Conservation (phyloP, 352 stramenopile species). For the Elongisporangium senticosum region DNA sequence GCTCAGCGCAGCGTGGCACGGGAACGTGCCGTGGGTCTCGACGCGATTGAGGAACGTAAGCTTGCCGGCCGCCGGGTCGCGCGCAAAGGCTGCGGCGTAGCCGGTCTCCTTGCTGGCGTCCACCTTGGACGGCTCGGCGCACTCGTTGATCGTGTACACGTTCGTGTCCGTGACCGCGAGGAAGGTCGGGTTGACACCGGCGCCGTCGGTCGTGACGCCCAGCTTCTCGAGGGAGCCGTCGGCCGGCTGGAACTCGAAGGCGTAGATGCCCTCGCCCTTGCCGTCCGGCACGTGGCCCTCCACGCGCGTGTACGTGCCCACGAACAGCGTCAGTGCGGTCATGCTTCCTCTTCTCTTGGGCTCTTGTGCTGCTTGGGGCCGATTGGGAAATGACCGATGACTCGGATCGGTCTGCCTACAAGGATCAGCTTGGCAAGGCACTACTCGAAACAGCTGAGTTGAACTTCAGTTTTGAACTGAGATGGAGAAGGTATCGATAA, state of each 20-base stretch:
- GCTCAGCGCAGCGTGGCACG: slow-evolving; percentile 63
- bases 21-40: slow-evolving; percentile 49
- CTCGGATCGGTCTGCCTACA: neutral
- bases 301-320: slow-evolving; percentile 82
- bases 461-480: too few species aligned
- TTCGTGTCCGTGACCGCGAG: slow-evolving; percentile 30
- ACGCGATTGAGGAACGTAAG: slow-evolving; percentile 39
- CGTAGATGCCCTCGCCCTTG: slow-evolving; percentile 68
- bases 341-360: slow-evolving; percentile 1
- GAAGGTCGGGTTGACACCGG: slow-evolving; percentile 72
- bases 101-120: slow-evolving; percentile 35
- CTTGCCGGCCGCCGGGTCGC: slow-evolving; percentile 27
- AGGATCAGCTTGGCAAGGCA: too few species aligned
- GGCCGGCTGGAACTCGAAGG: slow-evolving; percentile 47
- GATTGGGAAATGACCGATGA: slow-evolving; percentile 11
- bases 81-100: slow-evolving; percentile 44
- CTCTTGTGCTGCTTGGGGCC: slow-evolving; percentile 1
- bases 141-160: slow-evolving; percentile 74
- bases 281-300: slow-evolving; percentile 67
- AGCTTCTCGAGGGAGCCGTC: slow-evolving; percentile 46
- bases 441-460: too few species aligned
- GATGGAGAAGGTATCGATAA: too few species aligned
- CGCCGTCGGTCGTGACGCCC: slow-evolving; percentile 25
- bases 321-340: slow-evolving; percentile 47
- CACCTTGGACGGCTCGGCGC: slow-evolving; percentile 28